A percentile compares a stretch with the other conserved stretches of the same genome.
Conservation (phyloP, 192 early-diverging fungal genomes). For the Powellomyces hirtus region DNA sequence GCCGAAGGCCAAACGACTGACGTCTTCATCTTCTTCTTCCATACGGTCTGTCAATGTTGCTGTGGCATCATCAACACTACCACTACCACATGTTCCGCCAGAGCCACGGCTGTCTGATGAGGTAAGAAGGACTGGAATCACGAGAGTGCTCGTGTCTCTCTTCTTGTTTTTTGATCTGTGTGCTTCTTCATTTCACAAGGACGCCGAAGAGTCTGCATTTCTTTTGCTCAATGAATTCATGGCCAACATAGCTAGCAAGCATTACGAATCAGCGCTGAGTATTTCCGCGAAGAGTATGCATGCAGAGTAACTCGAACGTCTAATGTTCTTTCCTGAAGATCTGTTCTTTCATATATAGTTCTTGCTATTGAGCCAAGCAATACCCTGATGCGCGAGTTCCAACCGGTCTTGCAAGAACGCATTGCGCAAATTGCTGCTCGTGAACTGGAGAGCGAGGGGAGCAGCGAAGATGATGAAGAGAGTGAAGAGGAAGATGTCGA, state of each 20-base stretch:
- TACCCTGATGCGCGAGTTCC: constrained; percentile 10
- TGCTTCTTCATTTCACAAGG: background rate
- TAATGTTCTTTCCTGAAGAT: background rate
- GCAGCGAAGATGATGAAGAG: constrained; percentile 2
- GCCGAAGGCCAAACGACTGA: too few relatives aligned
- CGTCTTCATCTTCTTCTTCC: too few relatives aligned
- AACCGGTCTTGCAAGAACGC: constrained; percentile 3
- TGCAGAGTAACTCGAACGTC: too few relatives aligned
- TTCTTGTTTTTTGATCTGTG: background rate
- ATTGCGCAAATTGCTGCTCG: constrained; percentile 3
- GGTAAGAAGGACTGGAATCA: too few relatives aligned
- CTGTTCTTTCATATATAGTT: background rate
- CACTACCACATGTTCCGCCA: background rate
- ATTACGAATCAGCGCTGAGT: background rate
- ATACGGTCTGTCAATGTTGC: too few relatives aligned
- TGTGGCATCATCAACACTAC: background rate
- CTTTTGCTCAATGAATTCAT: constrained; percentile 11
- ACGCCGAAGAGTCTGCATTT: background rate
- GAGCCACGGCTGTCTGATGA: too few relatives aligned
- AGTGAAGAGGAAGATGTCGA: background rate
- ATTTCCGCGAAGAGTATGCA: background rate
- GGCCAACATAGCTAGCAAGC: background rate
- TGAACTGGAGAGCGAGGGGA: background rate
- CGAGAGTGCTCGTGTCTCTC: background rate
- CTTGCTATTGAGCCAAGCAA: constrained; percentile 11